Evolutionary conservation across 768 basidiomycete species (phyloP).

Genomic region (Podaxis sp.): DNA sequence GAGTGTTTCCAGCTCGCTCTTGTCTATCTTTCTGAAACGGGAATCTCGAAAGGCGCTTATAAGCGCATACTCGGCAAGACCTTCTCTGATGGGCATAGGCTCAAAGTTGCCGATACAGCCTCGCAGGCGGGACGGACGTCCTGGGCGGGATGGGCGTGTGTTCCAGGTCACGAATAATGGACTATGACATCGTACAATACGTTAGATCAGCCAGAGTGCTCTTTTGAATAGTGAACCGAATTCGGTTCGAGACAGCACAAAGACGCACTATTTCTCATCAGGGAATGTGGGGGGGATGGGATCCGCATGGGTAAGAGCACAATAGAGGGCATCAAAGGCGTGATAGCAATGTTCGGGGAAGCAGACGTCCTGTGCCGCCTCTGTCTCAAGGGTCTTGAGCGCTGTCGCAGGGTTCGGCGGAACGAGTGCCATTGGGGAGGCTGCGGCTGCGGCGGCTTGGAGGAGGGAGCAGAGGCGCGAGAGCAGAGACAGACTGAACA

Average conservation of each 20-base stretch:
- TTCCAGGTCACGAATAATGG: conserved; percentile 99
- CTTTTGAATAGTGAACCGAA: background rate
- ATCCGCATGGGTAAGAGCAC: conserved; percentile 55
- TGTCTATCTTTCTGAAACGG: conserved; percentile 78
- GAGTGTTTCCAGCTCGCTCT: conserved; percentile 70
- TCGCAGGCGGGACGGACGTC: conserved; percentile 60
- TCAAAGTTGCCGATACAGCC: conserved; percentile 97
- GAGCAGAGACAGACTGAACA: conserved; percentile 9
- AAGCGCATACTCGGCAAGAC: conserved; percentile 86
- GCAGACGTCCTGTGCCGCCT: conserved; percentile 45
- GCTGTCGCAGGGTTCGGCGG: conserved; percentile 45
- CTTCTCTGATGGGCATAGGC: conserved; percentile 65
- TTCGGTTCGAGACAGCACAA: background rate
- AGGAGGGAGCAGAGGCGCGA: conserved; percentile 9
- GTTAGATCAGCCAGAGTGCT: background rate
- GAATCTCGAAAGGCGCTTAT: conserved; percentile 87
- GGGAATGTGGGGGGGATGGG: conserved; percentile 61
- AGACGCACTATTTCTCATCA: conserved; percentile 73
- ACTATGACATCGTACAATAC: conserved; percentile 31
- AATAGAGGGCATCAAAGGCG: conserved; percentile 79
- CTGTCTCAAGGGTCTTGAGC: conserved; percentile 21
- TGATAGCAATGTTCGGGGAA: conserved; percentile 73
- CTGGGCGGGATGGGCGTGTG: conserved; percentile 56
- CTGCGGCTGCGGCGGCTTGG: conserved; percentile 13
- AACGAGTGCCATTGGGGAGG: conserved; percentile 48